Evolutionary conservation across 2,329 filamentous ascomycete species (phyloP).

Genomic region (Diplocarpon mali): DNA sequence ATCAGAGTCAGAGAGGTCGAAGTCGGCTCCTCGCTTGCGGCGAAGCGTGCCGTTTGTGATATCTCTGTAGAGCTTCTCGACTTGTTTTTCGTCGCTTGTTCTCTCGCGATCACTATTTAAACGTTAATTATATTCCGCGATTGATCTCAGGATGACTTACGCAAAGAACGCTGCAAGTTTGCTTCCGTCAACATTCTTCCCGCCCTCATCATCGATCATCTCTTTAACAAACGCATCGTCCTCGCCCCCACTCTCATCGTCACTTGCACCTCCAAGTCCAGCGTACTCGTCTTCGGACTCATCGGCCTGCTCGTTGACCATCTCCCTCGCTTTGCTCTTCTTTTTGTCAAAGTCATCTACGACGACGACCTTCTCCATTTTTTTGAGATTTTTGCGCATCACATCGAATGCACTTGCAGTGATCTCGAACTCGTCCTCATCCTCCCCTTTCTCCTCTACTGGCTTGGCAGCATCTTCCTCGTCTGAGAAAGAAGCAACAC

Average conservation of each 20-base stretch:
- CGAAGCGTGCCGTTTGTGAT: conserved; percentile 82
- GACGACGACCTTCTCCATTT: conserved; percentile 37
- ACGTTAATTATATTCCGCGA: conserved; percentile 1
- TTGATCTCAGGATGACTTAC: conserved; percentile 43
- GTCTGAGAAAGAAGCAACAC: conserved; percentile 33
- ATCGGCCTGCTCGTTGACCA: conserved; percentile 88
- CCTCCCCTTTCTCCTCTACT: conserved; percentile 16
- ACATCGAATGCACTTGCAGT: conserved; percentile 32
- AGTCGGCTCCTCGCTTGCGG: conserved; percentile 68
- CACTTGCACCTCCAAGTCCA: conserved; percentile 79
- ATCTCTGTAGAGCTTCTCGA: conserved; percentile 86
- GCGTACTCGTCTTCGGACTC: conserved; percentile 98
- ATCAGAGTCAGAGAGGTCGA: conserved; percentile 83
- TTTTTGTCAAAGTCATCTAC: conserved; percentile 64
- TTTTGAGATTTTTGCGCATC: conserved; percentile 56
- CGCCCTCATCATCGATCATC: conserved; percentile 81
- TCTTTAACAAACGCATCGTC: conserved; percentile 65
- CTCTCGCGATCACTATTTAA: conserved; percentile 61
- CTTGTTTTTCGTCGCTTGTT: conserved; percentile 70
- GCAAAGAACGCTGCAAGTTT: conserved; percentile 80
- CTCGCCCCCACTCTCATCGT: conserved; percentile 71
- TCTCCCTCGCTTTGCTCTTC: conserved; percentile 74
- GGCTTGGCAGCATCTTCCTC: conserved; percentile 21
- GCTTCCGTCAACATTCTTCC: conserved; percentile 67
- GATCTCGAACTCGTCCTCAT: conserved; percentile 29